phyloP scores from a whole-genome alignment of 371 early-diverging fungal genomes.

The Smittium culicis region DNA sequence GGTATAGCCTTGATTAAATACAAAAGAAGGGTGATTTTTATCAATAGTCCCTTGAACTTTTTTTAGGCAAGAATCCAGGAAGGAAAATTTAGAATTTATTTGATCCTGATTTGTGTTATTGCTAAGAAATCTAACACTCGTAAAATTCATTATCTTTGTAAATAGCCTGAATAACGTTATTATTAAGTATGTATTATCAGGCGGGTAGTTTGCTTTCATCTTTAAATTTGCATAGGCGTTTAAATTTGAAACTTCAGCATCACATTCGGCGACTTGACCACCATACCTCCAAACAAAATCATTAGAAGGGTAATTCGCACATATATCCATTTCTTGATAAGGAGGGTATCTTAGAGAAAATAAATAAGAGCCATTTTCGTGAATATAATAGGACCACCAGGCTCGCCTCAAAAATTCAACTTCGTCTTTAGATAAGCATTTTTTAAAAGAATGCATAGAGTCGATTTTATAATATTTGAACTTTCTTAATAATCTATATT shows the following conservation, averaged over 20 bases:
- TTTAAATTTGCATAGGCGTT: not conserved
- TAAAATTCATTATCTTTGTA: not conserved
- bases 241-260: not conserved
- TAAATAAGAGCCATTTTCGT: not conserved
- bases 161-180: not conserved
- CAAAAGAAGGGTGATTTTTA: not conserved
- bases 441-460: not conserved
- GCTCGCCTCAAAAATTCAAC: not conserved
- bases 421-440: not conserved
- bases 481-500: not conserved
- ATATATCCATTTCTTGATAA: not conserved
- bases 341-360: not conserved
- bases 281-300: slow-evolving; percentile 3
- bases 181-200: not conserved
- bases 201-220: not conserved
- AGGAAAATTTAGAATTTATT: not conserved
- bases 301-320: not conserved
- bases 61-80: not conserved
- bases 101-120: not conserved
- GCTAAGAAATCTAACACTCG: not conserved
- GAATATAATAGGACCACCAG: not conserved
- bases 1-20: not conserved
- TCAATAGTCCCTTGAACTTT: not conserved
- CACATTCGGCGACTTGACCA: not conserved
- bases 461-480: not conserved